Percentiles rank a stretch among this genome's conserved stretches.
phyloP scores from a whole-genome alignment of 2,329 filamentous ascomycete genomes.

The Trichoderma cornu-damae region DNA sequence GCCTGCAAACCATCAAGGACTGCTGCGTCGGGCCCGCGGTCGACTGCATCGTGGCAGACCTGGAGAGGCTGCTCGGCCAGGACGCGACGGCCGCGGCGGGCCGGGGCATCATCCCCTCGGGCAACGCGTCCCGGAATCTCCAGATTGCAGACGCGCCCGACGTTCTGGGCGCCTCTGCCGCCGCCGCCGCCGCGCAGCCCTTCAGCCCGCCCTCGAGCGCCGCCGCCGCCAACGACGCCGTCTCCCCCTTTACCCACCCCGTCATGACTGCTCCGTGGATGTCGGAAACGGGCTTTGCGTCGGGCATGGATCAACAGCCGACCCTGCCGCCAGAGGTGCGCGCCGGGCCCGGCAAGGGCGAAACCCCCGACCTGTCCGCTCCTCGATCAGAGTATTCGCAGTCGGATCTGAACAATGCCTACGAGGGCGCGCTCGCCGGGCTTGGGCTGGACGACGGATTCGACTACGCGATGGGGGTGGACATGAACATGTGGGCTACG shows the following conservation, averaged over 20 bases:
- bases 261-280: conserved; percentile 30
- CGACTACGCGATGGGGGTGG: conserved; percentile 40
- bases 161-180: too few relatives aligned
- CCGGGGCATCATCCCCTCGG: too few relatives aligned
- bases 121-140: conserved; percentile 25
- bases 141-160: conserved; percentile 28
- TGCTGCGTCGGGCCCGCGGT: conserved; percentile 49
- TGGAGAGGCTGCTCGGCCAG: conserved; percentile 47
- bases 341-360: neutral
- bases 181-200: neutral
- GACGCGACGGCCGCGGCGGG: conserved; percentile 35
- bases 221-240: conserved; percentile 21
- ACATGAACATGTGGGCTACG: conserved; percentile 35
- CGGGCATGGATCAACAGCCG: conserved; percentile 5
- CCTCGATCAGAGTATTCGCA: conserved; percentile 17
- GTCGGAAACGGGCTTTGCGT: conserved; percentile 27
- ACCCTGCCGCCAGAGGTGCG: neutral
- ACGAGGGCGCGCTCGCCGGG: conserved; percentile 45
- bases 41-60: conserved; percentile 42
- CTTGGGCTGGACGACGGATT: conserved; percentile 43
- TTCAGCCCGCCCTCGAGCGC: neutral
- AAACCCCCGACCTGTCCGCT: conserved; percentile 20
- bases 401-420: conserved; percentile 44
- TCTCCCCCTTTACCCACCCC: conserved; percentile 30
- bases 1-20: conserved; percentile 46